These are phyloP conservation scores for Eucommia ulmoides DNA, from an alignment of 257 asterid species.

Conservation along the genomic window DNA sequence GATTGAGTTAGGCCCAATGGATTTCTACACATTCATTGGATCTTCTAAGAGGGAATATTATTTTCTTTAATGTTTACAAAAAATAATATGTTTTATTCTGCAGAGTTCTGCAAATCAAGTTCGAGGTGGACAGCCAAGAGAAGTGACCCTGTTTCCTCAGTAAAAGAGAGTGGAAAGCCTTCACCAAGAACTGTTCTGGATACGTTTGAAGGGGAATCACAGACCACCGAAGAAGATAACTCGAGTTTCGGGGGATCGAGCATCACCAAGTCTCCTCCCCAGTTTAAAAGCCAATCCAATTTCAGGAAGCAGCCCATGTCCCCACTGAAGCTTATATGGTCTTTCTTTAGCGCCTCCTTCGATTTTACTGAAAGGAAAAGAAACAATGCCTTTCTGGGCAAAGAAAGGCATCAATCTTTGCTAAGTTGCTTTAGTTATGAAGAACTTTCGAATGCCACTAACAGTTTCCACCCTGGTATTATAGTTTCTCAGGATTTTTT, in stretches of 20 bases:
- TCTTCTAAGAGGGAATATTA: too few species aligned
- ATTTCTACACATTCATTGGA: too few species aligned
- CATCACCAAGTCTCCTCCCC: constrained; percentile 15
- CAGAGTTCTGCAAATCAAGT: constrained; percentile 32
- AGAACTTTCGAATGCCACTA: constrained; percentile 56
- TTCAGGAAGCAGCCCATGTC: constrained; percentile 34
- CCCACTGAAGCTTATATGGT: constrained; percentile 31
- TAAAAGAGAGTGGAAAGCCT: constrained; percentile 24
- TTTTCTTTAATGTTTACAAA: too few species aligned
- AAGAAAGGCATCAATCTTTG: constrained; percentile 22
- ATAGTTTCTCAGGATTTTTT: too few species aligned
- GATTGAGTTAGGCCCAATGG: too few species aligned
- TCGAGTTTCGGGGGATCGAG: constrained; percentile 31
- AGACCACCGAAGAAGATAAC: constrained; percentile 30
- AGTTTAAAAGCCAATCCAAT: constrained; percentile 10
- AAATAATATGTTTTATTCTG: too few species aligned
- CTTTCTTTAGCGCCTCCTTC: constrained; percentile 24
- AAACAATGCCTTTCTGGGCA: constrained; percentile 10
- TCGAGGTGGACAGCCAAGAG: constrained; percentile 36
- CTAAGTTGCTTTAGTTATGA: constrained; percentile 46
- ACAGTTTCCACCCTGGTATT: constrained; percentile 46
- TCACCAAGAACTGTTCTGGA: constrained; percentile 61
- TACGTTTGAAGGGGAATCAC: constrained; percentile 33
- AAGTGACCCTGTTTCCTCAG: constrained; percentile 39
- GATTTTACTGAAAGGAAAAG: constrained; percentile 24